These are phyloP conservation scores for Russula dissimulans DNA, from an alignment of 768 basidiomycete species.

Conservation along the genomic window DNA sequence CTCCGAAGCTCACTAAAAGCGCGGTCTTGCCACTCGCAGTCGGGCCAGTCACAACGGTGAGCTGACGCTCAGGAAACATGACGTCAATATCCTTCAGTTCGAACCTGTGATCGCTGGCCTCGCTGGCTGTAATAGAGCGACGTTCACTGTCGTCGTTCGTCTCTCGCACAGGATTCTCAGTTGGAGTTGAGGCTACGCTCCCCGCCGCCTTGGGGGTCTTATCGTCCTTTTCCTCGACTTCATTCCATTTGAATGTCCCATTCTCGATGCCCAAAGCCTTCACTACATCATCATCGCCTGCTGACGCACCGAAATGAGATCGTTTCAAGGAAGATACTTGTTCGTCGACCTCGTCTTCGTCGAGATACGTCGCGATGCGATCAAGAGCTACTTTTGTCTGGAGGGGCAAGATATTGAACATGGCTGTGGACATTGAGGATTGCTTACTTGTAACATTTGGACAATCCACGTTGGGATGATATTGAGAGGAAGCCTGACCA, in stretches of 20 bases:
- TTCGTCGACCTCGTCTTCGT: constrained; percentile 53
- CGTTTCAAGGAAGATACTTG: constrained; percentile 51
- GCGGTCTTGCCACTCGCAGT: constrained; percentile 83
- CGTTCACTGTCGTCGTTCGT: constrained; percentile 21
- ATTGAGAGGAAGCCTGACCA: constrained; percentile 74
- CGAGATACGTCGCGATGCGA: constrained; percentile 51
- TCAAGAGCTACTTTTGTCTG: constrained; percentile 48
- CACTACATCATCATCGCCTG: constrained; percentile 19
- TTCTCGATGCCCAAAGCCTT: constrained; percentile 39
- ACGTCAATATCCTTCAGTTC: constrained; percentile 60
- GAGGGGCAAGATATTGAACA: background rate
- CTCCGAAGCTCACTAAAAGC: constrained; percentile 40
- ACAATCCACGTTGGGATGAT: constrained; percentile 76
- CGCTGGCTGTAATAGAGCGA: constrained; percentile 14
- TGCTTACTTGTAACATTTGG: constrained; percentile 50
- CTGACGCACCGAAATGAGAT: constrained; percentile 20
- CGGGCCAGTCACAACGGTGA: constrained; percentile 68
- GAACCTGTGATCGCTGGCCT: constrained; percentile 41
- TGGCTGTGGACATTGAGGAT: background rate
- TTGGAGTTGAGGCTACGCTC: background rate
- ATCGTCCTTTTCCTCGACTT: constrained; percentile 31
- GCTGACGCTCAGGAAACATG: constrained; percentile 59
- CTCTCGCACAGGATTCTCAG: constrained; percentile 14
- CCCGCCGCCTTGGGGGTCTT: constrained; percentile 19
- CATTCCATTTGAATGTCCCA: constrained; percentile 51